Base-by-base conservation (phyloP, 345 rosid species). In the Aethionema arabicum region DNA sequence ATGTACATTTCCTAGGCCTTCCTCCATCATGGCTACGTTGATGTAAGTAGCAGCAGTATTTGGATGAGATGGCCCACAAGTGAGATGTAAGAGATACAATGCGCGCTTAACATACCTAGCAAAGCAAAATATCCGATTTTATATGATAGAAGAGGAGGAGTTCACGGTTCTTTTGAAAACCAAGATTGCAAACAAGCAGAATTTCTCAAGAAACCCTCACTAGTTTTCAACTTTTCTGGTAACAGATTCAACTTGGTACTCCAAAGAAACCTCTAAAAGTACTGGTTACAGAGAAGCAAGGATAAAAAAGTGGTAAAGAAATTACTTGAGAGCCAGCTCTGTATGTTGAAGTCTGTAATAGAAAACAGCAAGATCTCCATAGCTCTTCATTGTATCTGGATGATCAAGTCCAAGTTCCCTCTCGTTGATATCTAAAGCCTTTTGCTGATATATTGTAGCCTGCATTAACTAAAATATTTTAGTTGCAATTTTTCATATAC, bases 11-110 rank as follows among this genome's bases (percentile, higher is more conserved):
- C 99, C 99, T 46, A 93, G 88, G 66, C 99, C 97, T 84, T 93
- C 99, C 86, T 93, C 99, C 99, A 93, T 90, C 99, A 93, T 93
- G 55, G 99, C 99, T 63, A 87, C 96, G 58, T 90, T 93, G 60
- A 93, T 93, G 77, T 93, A 93, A 53, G 99, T 93, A 51, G 99
- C 99, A 66, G 97, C 99, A 70, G 97, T 93, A 62, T 93, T 93
- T 48, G 99, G 99, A 78, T 93, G 99, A 61, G 96, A 93, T 52
- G 97, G 92, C 33, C 97, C 99, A 47, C 99, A 93, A 7, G 99
- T 93, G 45, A 93, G 95, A 80, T 90, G 99, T 56, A 93, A 74
- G 50, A 90, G 99, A 80, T 93, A 90, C 63, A 93, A 77, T 56
- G 97, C 97, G 58, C 97, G 99, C 77, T 93, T 93, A 12, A 93